Base-by-base conservation (phyloP, 2,329 filamentous ascomycete species). In the Colletotrichum cereale region DNA sequence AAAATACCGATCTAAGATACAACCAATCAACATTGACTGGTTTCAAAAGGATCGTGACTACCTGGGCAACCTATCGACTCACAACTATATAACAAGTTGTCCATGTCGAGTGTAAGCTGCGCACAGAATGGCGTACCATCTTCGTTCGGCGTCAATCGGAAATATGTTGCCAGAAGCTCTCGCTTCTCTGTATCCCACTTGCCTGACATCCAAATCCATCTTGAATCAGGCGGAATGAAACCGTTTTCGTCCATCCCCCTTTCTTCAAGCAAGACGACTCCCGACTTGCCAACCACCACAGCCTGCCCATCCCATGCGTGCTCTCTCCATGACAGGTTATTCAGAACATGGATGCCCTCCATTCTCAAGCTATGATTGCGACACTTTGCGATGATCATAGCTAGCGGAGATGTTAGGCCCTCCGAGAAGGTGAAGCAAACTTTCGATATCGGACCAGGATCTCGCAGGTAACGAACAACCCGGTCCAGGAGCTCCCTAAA, bases 231-330 rank as follows among this genome's bases (percentile, higher is more conserved):
- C 47, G 73, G 68, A 10, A 75, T 58, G 53, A 66, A 38, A 18
- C 73, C 75, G 14, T 70, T 50, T 0, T 29, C 70, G 24, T 72
- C 65, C 61, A 73, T 68, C 11, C 70, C 73, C 34, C 50, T 47
- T 64, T 75, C 74, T 47, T 75, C 74, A 36, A 75, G 62, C 56
- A 74, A 50, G 29, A 75, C 67, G 11, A 53, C 70, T 2, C 74
- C 74, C 5, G 73, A 52, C 61, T 73, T 73, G 24, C 67, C 73
- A 16, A 65, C 57, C 3, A 72, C 57, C 66, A 72, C 26, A 21
- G 66, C 70, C 21, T 69, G 61, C 16, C 67, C 72, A n/a, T 73
- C 75, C 66, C 68, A 68, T 21, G 72, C 66, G 34, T 60, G 53
- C 24, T 72, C 69, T 29, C 69, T 38, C 74, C 75, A 75, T 40